These are phyloP conservation scores for Solanum bulbocastanum DNA, from an alignment of 257 asterid genomes.

Conservation along the genomic window DNA sequence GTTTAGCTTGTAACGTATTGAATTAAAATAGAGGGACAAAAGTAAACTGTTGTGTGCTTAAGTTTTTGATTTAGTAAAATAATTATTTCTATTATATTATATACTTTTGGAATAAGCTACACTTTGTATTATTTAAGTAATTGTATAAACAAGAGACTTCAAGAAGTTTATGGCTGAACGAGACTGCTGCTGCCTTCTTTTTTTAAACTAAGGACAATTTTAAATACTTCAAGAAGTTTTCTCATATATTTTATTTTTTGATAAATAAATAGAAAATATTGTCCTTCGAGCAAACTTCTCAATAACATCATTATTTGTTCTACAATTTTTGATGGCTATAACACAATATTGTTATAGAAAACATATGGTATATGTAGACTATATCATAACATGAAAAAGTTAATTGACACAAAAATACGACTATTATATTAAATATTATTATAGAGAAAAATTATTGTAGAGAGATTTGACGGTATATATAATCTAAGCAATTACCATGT, in stretches of 20 bases:
- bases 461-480: background rate
- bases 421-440: background rate
- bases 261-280: background rate
- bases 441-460: background rate
- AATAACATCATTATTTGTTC: background rate
- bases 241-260: background rate
- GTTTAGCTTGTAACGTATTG: background rate
- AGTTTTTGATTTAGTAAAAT: background rate
- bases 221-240: too few species aligned
- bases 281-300: background rate
- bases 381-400: too few species aligned
- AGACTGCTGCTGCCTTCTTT: too few species aligned
- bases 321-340: background rate
- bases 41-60: background rate
- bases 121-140: too few species aligned
- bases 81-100: background rate
- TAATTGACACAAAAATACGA: too few species aligned
- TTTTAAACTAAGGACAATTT: too few species aligned
- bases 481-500: background rate
- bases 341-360: too few species aligned
- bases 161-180: too few species aligned
- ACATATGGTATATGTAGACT: background rate
- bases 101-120: background rate
- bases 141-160: background rate
- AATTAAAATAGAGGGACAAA: background rate